Conservation (phyloP, 352 stramenopile genomes). For the Pythium pyrilobum region DNA sequence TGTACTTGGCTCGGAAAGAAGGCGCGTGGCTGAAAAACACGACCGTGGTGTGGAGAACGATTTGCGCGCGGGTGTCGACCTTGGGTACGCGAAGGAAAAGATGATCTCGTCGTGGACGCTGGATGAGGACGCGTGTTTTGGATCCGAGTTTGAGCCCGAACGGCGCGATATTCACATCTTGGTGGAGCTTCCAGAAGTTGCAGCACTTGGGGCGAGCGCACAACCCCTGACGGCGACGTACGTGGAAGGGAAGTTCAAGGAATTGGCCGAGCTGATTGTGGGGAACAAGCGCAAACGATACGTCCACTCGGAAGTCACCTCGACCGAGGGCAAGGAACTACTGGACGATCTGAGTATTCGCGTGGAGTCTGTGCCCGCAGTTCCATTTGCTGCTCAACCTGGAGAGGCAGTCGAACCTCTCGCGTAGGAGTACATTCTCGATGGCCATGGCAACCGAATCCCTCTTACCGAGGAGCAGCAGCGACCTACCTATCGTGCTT, state of each 20-base stretch:
- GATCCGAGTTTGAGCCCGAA: not conserved
- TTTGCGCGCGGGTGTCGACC: not conserved
- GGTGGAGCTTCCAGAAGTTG: conserved; percentile 6
- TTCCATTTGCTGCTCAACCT: conserved; percentile 10
- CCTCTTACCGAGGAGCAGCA: conserved; percentile 29
- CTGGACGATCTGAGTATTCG: conserved; percentile 24
- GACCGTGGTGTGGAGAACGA: not conserved
- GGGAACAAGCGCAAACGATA: conserved; percentile 23
- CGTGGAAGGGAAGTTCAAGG: conserved; percentile 8
- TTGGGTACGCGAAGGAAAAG: not conserved
- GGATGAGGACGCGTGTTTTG: not conserved
- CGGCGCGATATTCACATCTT: not conserved
- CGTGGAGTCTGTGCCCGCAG: not conserved
- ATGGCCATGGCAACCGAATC: conserved; percentile 8
- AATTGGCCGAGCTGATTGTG: conserved; percentile 10
- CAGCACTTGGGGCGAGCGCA: not conserved
- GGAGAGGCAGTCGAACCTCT: conserved; percentile 5
- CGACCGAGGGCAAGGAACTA: conserved; percentile 18
- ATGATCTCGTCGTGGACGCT: not conserved
- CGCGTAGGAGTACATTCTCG: conserved; percentile 16
- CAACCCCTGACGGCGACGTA: not conserved
- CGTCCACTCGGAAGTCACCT: conserved; percentile 20
- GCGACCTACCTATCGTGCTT: conserved; percentile 20
- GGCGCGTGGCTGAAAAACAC: not conserved
- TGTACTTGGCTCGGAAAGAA: not conserved